Evolutionary conservation across 2,329 filamentous ascomycete species (phyloP).

Genomic region (Hypoxylon sp.): DNA sequence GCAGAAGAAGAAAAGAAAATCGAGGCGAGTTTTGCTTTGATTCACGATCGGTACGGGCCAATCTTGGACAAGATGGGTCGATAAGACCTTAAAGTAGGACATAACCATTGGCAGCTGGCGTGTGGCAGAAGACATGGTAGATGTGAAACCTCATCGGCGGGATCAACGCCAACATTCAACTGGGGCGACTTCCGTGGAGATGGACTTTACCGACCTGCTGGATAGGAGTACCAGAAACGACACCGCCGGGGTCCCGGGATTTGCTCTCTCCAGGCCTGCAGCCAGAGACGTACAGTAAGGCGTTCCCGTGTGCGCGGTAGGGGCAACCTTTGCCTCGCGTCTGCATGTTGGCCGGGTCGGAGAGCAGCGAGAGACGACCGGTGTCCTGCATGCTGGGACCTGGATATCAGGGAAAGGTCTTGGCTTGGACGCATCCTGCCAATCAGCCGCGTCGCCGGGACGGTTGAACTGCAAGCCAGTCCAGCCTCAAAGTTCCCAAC

Average conservation of each 20-base stretch:
- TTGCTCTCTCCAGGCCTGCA: constrained; percentile 22
- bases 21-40: neutral
- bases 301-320: constrained; percentile 33
- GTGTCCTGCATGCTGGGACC: constrained; percentile 29
- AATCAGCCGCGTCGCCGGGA: constrained; percentile 25
- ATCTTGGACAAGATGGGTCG: constrained; percentile 1
- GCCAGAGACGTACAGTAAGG: constrained; percentile 19
- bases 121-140: neutral
- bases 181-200: constrained; percentile 18
- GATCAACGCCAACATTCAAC: constrained; percentile 15
- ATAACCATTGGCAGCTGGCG: neutral
- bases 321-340: constrained; percentile 35
- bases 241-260: constrained; percentile 15
- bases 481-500: constrained; percentile 31
- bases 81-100: neutral
- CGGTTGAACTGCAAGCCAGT: constrained; percentile 31
- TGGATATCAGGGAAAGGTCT: constrained; percentile 27
- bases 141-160: constrained; percentile 15
- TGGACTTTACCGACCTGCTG: constrained; percentile 32
- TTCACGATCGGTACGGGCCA: neutral
- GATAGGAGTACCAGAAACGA: constrained; percentile 25
- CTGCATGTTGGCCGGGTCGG: constrained; percentile 35
- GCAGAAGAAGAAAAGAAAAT: neutral
- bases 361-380: constrained; percentile 21
- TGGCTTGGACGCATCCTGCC: constrained; percentile 25